phyloP scores from a whole-genome alignment of 441 rosid genomes.

The Flueggea neowawraea region DNA sequence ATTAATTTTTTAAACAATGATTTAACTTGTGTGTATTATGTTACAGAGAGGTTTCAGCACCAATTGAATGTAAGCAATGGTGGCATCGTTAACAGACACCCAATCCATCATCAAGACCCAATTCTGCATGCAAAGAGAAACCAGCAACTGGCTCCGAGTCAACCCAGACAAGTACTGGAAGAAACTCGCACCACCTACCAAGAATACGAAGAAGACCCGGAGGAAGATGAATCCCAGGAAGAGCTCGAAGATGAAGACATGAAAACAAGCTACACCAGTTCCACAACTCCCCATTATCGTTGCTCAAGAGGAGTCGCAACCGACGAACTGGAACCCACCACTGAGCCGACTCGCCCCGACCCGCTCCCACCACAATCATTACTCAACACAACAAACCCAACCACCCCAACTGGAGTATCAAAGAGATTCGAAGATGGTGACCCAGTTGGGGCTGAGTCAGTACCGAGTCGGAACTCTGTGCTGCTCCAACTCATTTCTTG shows the following conservation, averaged over 20 bases:
- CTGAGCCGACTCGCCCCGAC: conserved; percentile 18
- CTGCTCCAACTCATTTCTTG: conserved; percentile 77
- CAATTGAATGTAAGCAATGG: conserved; percentile 24
- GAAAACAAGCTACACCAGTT: conserved; percentile 73
- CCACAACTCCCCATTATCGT: conserved; percentile 82
- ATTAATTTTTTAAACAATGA: no score
- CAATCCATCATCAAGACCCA: conserved; percentile 29
- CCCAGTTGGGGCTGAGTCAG: conserved; percentile 22
- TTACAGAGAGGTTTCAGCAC: no score
- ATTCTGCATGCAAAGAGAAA: conserved; percentile 41
- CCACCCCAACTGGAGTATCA: conserved; percentile 9
- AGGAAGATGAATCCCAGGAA: conserved; percentile 30
- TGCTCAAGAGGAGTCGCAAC: conserved; percentile 79
- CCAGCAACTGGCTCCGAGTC: conserved; percentile 9
- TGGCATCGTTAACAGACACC: not conserved
- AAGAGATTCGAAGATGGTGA: conserved; percentile 53
- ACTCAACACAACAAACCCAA: not conserved
- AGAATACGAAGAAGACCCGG: conserved; percentile 26
- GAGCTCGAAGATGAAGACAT: conserved; percentile 57
- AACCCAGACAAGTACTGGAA: conserved; percentile 19
- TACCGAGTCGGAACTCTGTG: conserved; percentile 53
- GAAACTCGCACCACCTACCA: conserved; percentile 17
- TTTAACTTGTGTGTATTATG: no score
- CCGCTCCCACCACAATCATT: conserved; percentile 19
- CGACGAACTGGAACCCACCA: conserved; percentile 38